Percentiles rank a stretch among this genome's conserved stretches.
Conservation (phyloP, 2,329 filamentous ascomycete species). For the Trichoderma lentiforme region DNA sequence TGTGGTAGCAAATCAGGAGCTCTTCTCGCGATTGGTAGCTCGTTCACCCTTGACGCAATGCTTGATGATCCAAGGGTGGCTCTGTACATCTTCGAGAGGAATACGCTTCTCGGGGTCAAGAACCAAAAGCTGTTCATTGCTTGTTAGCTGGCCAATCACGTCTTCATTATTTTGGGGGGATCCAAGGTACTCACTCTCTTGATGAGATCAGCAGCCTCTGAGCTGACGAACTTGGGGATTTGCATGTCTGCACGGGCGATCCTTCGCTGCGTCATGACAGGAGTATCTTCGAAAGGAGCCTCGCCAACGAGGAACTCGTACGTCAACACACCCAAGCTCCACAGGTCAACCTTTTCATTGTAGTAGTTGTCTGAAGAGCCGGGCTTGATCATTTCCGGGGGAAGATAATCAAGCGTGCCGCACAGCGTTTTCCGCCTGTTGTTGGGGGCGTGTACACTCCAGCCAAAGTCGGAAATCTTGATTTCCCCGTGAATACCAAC, state of each 20-base stretch:
- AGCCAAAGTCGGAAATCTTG: constrained; percentile 97
- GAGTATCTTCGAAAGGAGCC: constrained; percentile 94
- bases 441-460: constrained; percentile 96
- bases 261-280: constrained; percentile 87
- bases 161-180: background rate
- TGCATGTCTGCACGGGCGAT: constrained; percentile 91
- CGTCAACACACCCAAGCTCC: constrained; percentile 90
- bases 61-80: constrained; percentile 95
- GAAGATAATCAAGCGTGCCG: constrained; percentile 94
- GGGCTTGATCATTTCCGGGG: constrained; percentile 92
- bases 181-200: constrained; percentile 65
- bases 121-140: constrained; percentile 66
- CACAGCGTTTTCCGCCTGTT: constrained; percentile 93
- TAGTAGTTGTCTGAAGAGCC: constrained; percentile 83
- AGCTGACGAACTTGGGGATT: constrained; percentile 83
- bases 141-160: constrained; percentile 23
- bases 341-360: constrained; percentile 92
- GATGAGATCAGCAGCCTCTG: constrained; percentile 88
- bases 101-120: constrained; percentile 93
- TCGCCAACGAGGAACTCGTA: constrained; percentile 97
- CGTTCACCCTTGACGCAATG: constrained; percentile 72
- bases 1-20: constrained; percentile 21
- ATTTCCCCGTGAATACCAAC: constrained; percentile 91
- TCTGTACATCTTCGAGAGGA: constrained; percentile 80
- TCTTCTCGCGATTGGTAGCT: constrained; percentile 49